Evolutionary conservation across 108 stramenopile species (phyloP).

Genomic region (Nitzschia sp.): DNA sequence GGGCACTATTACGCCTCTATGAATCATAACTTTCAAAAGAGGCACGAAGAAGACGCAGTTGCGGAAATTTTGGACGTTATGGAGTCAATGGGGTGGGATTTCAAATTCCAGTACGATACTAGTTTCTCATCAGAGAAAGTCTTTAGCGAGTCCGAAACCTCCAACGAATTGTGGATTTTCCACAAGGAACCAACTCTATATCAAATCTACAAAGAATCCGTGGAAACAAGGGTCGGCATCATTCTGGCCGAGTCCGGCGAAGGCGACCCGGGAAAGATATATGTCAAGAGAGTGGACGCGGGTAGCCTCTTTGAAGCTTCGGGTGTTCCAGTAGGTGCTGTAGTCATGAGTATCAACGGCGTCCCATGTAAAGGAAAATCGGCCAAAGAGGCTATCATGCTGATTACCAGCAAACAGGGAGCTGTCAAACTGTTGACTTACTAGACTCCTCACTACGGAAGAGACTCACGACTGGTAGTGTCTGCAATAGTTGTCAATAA

Average conservation of each 20-base stretch:
- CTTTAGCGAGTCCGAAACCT: constrained; percentile 2
- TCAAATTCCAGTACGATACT: constrained; percentile 44
- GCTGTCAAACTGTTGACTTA: background rate
- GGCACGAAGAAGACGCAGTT: constrained; percentile 40
- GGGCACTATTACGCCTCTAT: constrained; percentile 28
- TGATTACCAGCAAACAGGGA: background rate
- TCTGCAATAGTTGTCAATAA: too few species aligned
- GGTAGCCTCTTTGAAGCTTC: background rate
- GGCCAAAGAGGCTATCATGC: background rate
- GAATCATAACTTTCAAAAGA: constrained; percentile 44
- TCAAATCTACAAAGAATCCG: constrained; percentile 1
- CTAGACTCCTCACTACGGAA: too few species aligned
- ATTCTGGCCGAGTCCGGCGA: background rate
- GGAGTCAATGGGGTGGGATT: constrained; percentile 38
- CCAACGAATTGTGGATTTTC: constrained; percentile 27
- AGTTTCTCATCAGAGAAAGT: constrained; percentile 18
- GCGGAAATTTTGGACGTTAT: constrained; percentile 33
- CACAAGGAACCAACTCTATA: constrained; percentile 7
- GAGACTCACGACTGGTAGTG: too few species aligned
- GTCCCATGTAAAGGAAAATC: background rate
- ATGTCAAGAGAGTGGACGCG: background rate
- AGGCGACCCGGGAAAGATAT: background rate
- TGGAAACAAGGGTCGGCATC: background rate
- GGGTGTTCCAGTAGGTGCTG: background rate
- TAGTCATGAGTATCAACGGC: background rate